Evolutionary conservation across 2,329 filamentous ascomycete species (phyloP).

Genomic region (Stachybotrys echinatus): DNA sequence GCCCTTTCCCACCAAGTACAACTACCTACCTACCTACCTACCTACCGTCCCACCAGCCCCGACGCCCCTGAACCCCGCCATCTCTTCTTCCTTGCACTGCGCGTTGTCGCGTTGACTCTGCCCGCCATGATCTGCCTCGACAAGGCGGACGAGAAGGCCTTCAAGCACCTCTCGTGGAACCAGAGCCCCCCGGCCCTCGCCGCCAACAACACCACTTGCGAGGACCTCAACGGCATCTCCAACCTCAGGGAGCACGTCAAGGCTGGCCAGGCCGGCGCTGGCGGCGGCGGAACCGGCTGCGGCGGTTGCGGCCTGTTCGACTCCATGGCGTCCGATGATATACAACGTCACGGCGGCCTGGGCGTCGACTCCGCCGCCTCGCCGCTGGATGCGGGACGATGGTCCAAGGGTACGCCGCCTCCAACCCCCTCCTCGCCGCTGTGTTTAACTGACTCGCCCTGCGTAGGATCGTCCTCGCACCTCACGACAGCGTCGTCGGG

Average conservation of each 20-base stretch:
- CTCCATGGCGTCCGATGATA: constrained; percentile 16
- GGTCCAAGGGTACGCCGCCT: constrained; percentile 18
- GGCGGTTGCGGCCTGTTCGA: constrained; percentile 8
- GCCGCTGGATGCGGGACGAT: constrained; percentile 21
- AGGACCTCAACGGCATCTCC: constrained; percentile 50
- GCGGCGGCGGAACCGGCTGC: constrained; percentile 15
- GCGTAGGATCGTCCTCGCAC: constrained; percentile 24
- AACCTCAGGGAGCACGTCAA: constrained; percentile 41
- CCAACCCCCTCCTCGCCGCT: background rate
- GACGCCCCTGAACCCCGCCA: no score
- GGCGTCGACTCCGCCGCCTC: constrained; percentile 10
- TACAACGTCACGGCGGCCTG: constrained; percentile 14
- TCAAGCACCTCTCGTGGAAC: constrained; percentile 45
- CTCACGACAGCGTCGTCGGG: constrained; percentile 28
- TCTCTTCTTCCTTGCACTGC: no score
- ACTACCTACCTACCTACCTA: no score
- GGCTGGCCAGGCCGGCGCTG: constrained; percentile 25
- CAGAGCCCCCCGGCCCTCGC: constrained; percentile 46
- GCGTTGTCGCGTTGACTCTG: no score
- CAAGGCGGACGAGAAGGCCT: constrained; percentile 44
- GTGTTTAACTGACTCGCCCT: constrained; percentile 2
- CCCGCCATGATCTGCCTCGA: constrained; percentile 51
- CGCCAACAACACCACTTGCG: constrained; percentile 43
- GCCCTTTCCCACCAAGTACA: no score
- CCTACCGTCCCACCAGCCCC: no score